phyloP scores from a whole-genome alignment of 495 filamentous ascomycete species.

The Trichoderma parareesei region DNA sequence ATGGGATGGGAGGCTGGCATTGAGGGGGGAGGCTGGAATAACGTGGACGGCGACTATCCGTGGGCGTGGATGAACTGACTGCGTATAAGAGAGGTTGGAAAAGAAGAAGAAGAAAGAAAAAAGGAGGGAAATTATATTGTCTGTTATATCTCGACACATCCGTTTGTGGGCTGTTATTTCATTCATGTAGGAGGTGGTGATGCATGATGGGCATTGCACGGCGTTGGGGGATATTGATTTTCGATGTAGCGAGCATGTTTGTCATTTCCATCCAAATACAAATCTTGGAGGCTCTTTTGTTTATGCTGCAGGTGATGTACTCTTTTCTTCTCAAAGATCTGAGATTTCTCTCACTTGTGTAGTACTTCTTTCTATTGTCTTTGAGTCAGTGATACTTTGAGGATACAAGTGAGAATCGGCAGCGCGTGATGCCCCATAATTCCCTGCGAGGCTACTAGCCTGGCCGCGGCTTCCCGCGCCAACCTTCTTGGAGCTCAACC shows the following conservation, averaged over 20 bases:
- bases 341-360: background rate
- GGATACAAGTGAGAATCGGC: background rate
- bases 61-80: slow-evolving; percentile 43
- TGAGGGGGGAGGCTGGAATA: slow-evolving; percentile 49
- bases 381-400: background rate
- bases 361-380: background rate
- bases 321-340: too few species aligned
- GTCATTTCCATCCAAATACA: background rate
- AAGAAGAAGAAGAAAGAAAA: too few species aligned
- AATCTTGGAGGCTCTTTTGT: background rate
- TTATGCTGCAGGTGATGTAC: too few species aligned
- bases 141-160: background rate
- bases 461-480: background rate
- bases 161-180: background rate
- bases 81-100: background rate
- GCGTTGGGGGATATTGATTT: background rate
- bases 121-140: background rate
- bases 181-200: background rate
- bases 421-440: background rate
- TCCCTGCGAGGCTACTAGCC: slow-evolving; percentile 8
- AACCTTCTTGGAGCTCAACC: background rate
- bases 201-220: background rate
- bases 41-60: slow-evolving; percentile 60
- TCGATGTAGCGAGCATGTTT: background rate
- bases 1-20: slow-evolving; percentile 69